Base-by-base conservation (phyloP, 495 filamentous ascomycete genomes). In the Penicillium egyptiacum region DNA sequence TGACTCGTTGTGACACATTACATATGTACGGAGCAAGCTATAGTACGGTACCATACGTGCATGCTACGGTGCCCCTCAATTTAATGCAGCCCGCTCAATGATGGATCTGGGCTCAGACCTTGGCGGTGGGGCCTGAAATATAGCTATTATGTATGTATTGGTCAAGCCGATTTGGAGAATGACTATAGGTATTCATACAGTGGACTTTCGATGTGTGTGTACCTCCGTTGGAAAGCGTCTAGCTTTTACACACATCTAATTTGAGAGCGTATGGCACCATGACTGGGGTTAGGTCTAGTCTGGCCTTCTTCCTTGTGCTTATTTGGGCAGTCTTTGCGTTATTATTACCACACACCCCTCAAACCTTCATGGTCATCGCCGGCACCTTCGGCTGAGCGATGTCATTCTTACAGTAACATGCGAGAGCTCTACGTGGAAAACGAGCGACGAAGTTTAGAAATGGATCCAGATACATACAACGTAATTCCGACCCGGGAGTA, bases 291-390 rank as follows among this genome's bases (percentile, higher is more conserved):
- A 4, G 9, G 33, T 26, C 43, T 37, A 47, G 7, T 7, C 6
- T 55, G 20, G 1, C 52, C 37, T 23, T 31, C 37, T 12, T 30
- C 10, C 1, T 42, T 35, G 33, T 30, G 12, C 9, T 2, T 35
- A 10, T 11, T 17, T 17, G 1, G 9, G 0, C 28, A 42, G 40
- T n/a, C 2, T 81, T 55, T 79, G 16, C 17, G 43, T 41, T 25
- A 56, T 56, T n/a, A 49, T 56, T 31, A 50, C 54, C 16, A 33
- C 2, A 16, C 17, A 14, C 30, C 16, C 10, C 11, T 23, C 0
- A n/a, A 46, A 11, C 28, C 30, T 33, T 44, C 10, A 19, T 26
- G 5, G 19, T 9, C 19, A 31, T 19, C 3, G 7, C 26, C 22
- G 40, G 40, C 28, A 33, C 22, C 0, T 16, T 48, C 17, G 16